Base-by-base conservation (phyloP, 176 grass and related monocot genomes). In the Microstegium vimineum region DNA sequence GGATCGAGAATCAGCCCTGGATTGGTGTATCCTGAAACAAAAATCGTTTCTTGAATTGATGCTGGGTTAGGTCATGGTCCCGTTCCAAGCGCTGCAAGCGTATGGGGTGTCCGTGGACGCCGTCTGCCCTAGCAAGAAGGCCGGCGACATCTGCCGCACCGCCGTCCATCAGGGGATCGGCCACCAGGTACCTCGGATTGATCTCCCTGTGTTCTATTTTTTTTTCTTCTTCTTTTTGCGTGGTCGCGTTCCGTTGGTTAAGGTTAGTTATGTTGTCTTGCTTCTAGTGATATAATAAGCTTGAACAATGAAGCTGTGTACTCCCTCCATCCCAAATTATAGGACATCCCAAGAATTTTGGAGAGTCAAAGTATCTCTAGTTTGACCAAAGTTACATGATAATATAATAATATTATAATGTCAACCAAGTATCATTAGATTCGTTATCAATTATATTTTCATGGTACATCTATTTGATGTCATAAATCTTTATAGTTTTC, bases 21-120 rank as follows among this genome's bases (percentile, higher is more conserved):
- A 52, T 63, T 42, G 12, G 11, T n/a, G 30, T 82, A 11, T 32
- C 15, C 61, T 35, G 64, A 89, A 76, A 62, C 25, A 20, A 60
- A n/a, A 62, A 62, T 57, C 15, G 26, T 14, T 56, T 38, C 38
- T 20, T 75, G 36, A 54, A 72, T 81, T 83, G 27, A 62, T 93
- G 54, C n/a, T 59, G 74, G 80, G 13, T 47, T 52, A 99, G 96
- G 93, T 78, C 54, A 99, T 94, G 96, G 90, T 99, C 27, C 96
- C 96, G 45, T 99, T 95, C 80, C 96, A 95, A 90, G 87, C 91
- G 42, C 86, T 99, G 82, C 96, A 95, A 81, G 96, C 96, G 68
- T 99, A 91, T 40, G 96, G 96, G 63, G 43, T 93, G 25, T 54
- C 76, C 49, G 89, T 99, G 31, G 91, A 95, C n/a, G 93, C 91